These are phyloP conservation scores for Crucibulum laeve DNA, from an alignment of 768 basidiomycete species.

Conservation along the genomic window DNA sequence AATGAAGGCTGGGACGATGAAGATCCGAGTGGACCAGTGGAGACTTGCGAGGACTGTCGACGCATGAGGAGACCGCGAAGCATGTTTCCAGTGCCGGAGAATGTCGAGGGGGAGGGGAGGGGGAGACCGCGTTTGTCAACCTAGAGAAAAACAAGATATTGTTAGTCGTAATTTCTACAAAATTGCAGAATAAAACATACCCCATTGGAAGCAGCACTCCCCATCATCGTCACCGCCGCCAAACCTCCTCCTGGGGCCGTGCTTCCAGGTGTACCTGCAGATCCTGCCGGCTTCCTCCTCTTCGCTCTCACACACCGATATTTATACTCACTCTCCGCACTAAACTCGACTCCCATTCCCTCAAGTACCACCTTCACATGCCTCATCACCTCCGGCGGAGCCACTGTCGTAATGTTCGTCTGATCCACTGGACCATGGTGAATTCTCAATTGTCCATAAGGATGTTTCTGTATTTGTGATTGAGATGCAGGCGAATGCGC, in stretches of 20 bases:
- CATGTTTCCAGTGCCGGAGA: slow-evolving; percentile 71
- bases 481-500: slow-evolving; percentile 23
- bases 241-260: slow-evolving; percentile 35
- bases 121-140: slow-evolving; percentile 89
- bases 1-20: slow-evolving; percentile 36
- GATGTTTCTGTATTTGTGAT: slow-evolving; percentile 22
- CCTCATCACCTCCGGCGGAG: slow-evolving; percentile 84
- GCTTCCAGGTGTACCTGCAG: slow-evolving; percentile 19
- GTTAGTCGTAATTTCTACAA: background rate
- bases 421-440: slow-evolving; percentile 94
- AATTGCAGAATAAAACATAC: slow-evolving; percentile 43
- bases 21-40: slow-evolving; percentile 31
- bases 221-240: slow-evolving; percentile 74
- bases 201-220: slow-evolving; percentile 82
- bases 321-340: slow-evolving; percentile 87
- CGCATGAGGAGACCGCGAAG: slow-evolving; percentile 87
- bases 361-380: slow-evolving; percentile 78
- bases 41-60: slow-evolving; percentile 84
- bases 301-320: slow-evolving; percentile 80
- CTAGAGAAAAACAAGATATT: slow-evolving; percentile 31
- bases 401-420: slow-evolving; percentile 77
- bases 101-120: slow-evolving; percentile 70
- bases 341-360: slow-evolving; percentile 88
- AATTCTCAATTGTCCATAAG: slow-evolving; percentile 54
- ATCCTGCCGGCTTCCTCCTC: slow-evolving; percentile 49